Base-by-base conservation (phyloP, 2,329 filamentous ascomycete species). In the Epichloe baconii region DNA sequence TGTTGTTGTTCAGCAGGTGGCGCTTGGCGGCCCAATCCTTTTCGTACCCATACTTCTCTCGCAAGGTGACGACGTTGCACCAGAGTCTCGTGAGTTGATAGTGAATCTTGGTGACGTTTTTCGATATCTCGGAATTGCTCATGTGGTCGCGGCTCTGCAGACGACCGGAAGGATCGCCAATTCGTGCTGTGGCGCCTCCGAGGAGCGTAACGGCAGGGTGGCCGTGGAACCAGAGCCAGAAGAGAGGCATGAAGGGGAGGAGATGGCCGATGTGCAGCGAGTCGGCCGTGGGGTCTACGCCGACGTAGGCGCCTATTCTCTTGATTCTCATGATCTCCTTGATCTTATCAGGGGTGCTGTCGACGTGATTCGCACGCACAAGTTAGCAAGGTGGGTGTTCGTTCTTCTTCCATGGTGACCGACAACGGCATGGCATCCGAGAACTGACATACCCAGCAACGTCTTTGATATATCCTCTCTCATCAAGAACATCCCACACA, bases 201-300 rank as follows among this genome's bases (percentile, higher is more conserved):
- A 89, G 64, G 51, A 93, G 71, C 40, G 79, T 82, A 47, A 86
- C 71, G 26, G 83, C 75, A 35, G 78, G 72, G 64, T 84, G 83
- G 23, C 88, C 87, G 62, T 89, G 74, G 56, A 89, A 72, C 68
- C 88, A 88, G 72, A 90, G 78, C 84, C 86, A 91, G 69, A 88
- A 89, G 23, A 91, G 71, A 15, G 85, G 79, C 87, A 93, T 93
- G 50, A 91, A 73, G 21, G 88, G 85, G 14, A 93, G 72, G 5
- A 94, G 73, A 62, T 94, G 86, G 52, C 88, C 88, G 45, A 93
- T 73, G 60, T 94, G 88, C 53, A 93, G 71, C 2, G 87, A 93
- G 51, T 79, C 73, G 14, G 86, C 86, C 0, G 88, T 93, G 5
- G 88, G 86, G 62, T 94, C 88, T 60, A 93, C 79, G 58, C 88